A percentile compares a stretch with the other conserved stretches of the same genome.
phyloP scores from a whole-genome alignment of 2,329 filamentous ascomycete genomes.

The Dactylellina sp. region DNA sequence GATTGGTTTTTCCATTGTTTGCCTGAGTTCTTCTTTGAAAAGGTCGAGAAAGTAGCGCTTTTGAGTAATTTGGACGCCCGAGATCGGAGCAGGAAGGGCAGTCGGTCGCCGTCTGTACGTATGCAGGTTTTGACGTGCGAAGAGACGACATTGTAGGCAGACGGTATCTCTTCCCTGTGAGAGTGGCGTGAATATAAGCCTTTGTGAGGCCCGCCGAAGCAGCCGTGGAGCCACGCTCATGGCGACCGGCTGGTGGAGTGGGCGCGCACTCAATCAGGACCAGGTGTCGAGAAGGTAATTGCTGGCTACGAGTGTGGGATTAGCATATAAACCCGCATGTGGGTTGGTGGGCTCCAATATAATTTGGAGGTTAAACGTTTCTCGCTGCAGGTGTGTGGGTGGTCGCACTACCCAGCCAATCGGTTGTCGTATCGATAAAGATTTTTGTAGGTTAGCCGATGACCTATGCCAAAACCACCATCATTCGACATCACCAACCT shows the following conservation, averaged over 20 bases:
- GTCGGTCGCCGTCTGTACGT: conserved; percentile 45
- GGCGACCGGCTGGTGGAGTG: conserved; percentile 34
- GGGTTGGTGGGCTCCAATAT: conserved; percentile 7
- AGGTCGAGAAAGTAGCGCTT: conserved; percentile 45
- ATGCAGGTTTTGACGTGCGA: conserved; percentile 43
- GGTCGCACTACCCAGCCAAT: conserved; percentile 43
- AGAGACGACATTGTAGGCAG: conserved; percentile 49
- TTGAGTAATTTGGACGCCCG: conserved; percentile 22
- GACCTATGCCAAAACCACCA: conserved; percentile 26
- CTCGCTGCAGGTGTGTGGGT: no score
- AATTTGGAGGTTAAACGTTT: conserved; percentile 18
- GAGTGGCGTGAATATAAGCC: conserved; percentile 23
- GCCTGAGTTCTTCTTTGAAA: conserved; percentile 34
- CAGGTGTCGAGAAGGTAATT: conserved; percentile 2
- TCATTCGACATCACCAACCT: conserved; percentile 8
- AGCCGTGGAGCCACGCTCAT: conserved; percentile 56
- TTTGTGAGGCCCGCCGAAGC: conserved; percentile 49
- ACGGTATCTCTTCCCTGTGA: conserved; percentile 29
- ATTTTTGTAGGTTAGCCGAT: conserved; percentile 53
- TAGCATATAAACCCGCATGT: neutral
- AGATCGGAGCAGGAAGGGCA: conserved; percentile 5
- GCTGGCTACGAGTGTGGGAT: conserved; percentile 9
- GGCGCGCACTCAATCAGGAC: conserved; percentile 7
- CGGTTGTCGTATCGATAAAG: conserved; percentile 50
- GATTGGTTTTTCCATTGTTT: conserved; percentile 32